These are phyloP conservation scores for Globisporangium uncinulatum DNA, from an alignment of 352 stramenopile genomes.

Conservation along the genomic window DNA sequence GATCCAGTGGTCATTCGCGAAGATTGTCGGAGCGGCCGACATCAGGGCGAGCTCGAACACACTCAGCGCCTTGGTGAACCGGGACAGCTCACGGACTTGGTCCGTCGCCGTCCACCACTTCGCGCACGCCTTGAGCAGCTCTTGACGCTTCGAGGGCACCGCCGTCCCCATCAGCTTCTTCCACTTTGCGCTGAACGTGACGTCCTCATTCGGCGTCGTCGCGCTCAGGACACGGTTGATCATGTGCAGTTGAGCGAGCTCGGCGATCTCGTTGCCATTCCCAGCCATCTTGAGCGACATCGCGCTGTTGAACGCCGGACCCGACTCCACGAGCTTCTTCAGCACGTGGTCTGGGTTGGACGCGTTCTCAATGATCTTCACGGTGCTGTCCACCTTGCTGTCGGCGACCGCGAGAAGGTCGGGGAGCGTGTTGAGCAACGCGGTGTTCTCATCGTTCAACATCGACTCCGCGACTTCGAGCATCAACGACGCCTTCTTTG, in stretches of 20 bases:
- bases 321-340: neutral
- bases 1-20: constrained; percentile 12
- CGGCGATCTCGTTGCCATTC: neutral
- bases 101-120: constrained; percentile 6
- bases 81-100: constrained; percentile 2
- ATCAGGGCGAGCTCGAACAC: constrained; percentile 11
- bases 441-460: neutral
- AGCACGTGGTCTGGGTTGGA: neutral
- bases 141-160: neutral
- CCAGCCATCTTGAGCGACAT: constrained; percentile 4
- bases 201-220: neutral
- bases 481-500: too few relatives aligned
- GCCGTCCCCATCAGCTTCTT: neutral
- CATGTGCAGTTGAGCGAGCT: constrained; percentile 1
- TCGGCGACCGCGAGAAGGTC: neutral
- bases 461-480: too few relatives aligned
- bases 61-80: constrained; percentile 1
- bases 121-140: neutral
- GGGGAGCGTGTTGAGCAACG: neutral
- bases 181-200: constrained; percentile 6
- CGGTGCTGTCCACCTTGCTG: neutral
- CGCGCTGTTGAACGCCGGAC: constrained; percentile 5
- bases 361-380: neutral
- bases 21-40: constrained; percentile 3
- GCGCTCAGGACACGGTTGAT: constrained; percentile 6